These are phyloP conservation scores for Rhizopus stolonifer DNA, from an alignment of 371 early-diverging fungal genomes.

Conservation along the genomic window DNA sequence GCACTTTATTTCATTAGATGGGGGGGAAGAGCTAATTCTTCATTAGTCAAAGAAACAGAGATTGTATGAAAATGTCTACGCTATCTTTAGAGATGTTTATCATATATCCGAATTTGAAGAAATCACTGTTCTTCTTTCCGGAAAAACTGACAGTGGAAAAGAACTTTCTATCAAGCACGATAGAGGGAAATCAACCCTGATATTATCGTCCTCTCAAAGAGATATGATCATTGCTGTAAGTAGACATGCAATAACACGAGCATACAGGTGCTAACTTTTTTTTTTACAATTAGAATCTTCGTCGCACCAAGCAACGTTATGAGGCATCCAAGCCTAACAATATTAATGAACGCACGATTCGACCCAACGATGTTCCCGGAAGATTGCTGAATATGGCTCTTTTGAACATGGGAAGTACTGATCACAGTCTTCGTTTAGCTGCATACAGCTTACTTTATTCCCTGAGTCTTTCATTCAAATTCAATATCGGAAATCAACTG, in stretches of 20 bases:
- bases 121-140: slow-evolving; percentile 48
- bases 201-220: slow-evolving; percentile 71
- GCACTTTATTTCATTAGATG: background rate
- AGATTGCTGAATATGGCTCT: slow-evolving; percentile 90
- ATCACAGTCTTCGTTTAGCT: slow-evolving; percentile 74
- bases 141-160: slow-evolving; percentile 57
- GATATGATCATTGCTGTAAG: slow-evolving; percentile 66
- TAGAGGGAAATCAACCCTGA: slow-evolving; percentile 64
- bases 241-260: background rate
- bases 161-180: slow-evolving; percentile 80
- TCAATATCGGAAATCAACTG: slow-evolving; percentile 81
- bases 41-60: slow-evolving; percentile 54
- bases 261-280: too few species aligned
- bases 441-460: slow-evolving; percentile 88
- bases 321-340: slow-evolving; percentile 64
- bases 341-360: slow-evolving; percentile 69
- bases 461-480: slow-evolving; percentile 72
- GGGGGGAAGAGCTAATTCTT: background rate
- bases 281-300: slow-evolving; percentile 43
- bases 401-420: slow-evolving; percentile 80
- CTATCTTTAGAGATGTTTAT: slow-evolving; percentile 80
- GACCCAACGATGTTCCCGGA: slow-evolving; percentile 90
- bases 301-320: slow-evolving; percentile 70
- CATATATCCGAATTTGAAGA: slow-evolving; percentile 86
- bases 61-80: slow-evolving; percentile 64